phyloP scores from a whole-genome alignment of 2,329 filamentous ascomycete genomes.

The Westerdykella sp. region DNA sequence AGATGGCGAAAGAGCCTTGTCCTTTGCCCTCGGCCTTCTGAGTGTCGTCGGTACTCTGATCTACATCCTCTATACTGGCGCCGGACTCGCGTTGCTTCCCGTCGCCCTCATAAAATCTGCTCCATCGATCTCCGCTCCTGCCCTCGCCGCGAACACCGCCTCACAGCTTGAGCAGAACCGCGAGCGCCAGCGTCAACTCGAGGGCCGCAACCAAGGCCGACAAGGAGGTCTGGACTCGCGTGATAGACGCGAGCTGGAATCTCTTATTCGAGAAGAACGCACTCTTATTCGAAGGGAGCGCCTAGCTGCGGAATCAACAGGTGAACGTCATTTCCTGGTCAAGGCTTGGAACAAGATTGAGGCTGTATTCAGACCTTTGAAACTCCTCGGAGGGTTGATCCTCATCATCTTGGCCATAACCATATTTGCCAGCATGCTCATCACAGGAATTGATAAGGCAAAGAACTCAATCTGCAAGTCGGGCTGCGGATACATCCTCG shows the following conservation, averaged over 20 bases:
- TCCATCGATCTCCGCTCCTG: conserved; percentile 75
- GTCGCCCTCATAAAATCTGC: conserved; percentile 88
- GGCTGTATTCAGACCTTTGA: conserved; percentile 78
- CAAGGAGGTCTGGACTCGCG: conserved; percentile 71
- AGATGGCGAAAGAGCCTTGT: conserved; percentile 85
- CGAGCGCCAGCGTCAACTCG: conserved; percentile 85
- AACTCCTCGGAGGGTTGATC: conserved; percentile 76
- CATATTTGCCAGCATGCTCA: conserved; percentile 86
- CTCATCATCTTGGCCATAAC: conserved; percentile 68
- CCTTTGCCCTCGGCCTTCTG: conserved; percentile 82
- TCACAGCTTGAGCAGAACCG: conserved; percentile 80
- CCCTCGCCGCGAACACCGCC: conserved; percentile 68
- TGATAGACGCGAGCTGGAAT: conserved; percentile 81
- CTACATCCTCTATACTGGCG: conserved; percentile 82
- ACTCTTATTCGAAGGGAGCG: conserved; percentile 85
- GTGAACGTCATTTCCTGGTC: conserved; percentile 67
- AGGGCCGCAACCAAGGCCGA: conserved; percentile 74
- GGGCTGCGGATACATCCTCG: conserved; percentile 87
- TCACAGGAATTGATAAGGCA: conserved; percentile 93
- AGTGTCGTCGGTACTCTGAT: conserved; percentile 79
- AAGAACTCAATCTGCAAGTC: conserved; percentile 90
- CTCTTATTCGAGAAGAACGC: conserved; percentile 81
- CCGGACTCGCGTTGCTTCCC: conserved; percentile 81
- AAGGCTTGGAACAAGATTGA: conserved; percentile 72
- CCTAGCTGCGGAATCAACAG: conserved; percentile 73